Conservation (phyloP, 192 early-diverging fungal species). For the Gaertneriomyces semiglobifer region DNA sequence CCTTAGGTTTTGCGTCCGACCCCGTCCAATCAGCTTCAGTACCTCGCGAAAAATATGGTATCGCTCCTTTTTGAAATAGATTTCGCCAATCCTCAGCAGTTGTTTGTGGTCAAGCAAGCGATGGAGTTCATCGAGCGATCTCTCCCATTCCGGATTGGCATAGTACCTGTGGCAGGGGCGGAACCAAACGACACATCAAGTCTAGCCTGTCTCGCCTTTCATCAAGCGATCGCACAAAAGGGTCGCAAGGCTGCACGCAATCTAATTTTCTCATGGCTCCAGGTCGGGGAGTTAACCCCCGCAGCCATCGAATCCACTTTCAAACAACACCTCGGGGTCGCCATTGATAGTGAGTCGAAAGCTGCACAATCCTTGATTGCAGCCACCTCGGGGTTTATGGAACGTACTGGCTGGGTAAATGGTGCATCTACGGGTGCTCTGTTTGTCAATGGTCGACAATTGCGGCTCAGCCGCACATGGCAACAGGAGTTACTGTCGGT, state of each 20-base stretch:
- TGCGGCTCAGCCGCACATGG: too few species aligned
- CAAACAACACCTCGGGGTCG: not conserved
- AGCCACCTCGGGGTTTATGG: too few species aligned
- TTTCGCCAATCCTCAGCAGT: constrained; percentile 51
- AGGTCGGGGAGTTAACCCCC: not conserved
- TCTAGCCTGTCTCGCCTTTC: not conserved
- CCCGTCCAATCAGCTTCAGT: constrained; percentile 69
- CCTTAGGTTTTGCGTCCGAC: constrained; percentile 55
- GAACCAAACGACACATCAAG: constrained; percentile 6
- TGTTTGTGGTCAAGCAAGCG: constrained; percentile 60
- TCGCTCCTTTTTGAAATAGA: constrained; percentile 72
- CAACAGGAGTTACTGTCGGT: too few species aligned
- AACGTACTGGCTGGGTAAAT: too few species aligned
- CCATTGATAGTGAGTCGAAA: too few species aligned
- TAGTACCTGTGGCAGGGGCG: constrained; percentile 62
- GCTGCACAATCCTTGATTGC: too few species aligned
- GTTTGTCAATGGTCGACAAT: too few species aligned
- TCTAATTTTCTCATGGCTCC: not conserved
- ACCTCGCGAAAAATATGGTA: constrained; percentile 75
- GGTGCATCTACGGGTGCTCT: too few species aligned
- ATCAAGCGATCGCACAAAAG: not conserved
- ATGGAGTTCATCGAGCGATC: constrained; percentile 60
- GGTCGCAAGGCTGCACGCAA: too few species aligned
- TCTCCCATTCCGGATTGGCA: constrained; percentile 83
- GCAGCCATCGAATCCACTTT: not conserved